Conservation (phyloP, 2,329 filamentous ascomycete genomes). For the Ploettnerulaceae sp. region DNA sequence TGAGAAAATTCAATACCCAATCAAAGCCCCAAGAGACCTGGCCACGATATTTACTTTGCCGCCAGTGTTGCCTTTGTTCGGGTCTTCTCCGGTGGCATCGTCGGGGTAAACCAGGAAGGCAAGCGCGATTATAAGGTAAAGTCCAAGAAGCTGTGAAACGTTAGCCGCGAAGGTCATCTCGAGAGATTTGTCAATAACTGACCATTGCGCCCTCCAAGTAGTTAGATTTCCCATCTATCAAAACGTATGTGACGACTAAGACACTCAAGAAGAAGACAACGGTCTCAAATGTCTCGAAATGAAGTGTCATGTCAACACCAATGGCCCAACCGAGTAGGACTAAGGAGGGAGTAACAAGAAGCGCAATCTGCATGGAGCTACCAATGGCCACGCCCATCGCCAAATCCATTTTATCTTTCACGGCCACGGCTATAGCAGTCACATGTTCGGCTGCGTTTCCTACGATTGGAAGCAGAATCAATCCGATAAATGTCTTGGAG, state of each 20-base stretch:
- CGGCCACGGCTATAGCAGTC: constrained; percentile 72
- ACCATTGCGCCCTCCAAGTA: constrained; percentile 75
- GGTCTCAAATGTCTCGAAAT: constrained; percentile 77
- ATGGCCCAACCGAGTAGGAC: constrained; percentile 77
- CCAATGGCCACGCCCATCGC: constrained; percentile 79
- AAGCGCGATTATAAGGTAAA: constrained; percentile 54
- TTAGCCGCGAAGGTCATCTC: background rate
- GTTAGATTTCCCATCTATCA: constrained; percentile 79
- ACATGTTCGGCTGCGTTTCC: constrained; percentile 79
- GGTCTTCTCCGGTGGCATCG: constrained; percentile 31
- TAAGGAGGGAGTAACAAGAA: constrained; percentile 75
- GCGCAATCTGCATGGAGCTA: constrained; percentile 75
- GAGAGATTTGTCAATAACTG: constrained; percentile 6
- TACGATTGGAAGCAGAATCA: constrained; percentile 74
- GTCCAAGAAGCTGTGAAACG: constrained; percentile 46
- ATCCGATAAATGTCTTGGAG: constrained; percentile 75
- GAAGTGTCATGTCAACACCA: constrained; percentile 64
- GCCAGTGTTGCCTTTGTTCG: background rate
- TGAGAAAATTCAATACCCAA: no score
- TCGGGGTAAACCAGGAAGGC: constrained; percentile 59
- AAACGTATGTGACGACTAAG: constrained; percentile 68
- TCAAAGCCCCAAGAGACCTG: background rate
- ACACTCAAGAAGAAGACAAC: constrained; percentile 73
- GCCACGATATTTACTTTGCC: constrained; percentile 1
- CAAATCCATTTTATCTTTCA: constrained; percentile 70